These are phyloP conservation scores for Hymenoscyphus repandus DNA, from an alignment of 2,329 filamentous ascomycete genomes.

Conservation along the genomic window DNA sequence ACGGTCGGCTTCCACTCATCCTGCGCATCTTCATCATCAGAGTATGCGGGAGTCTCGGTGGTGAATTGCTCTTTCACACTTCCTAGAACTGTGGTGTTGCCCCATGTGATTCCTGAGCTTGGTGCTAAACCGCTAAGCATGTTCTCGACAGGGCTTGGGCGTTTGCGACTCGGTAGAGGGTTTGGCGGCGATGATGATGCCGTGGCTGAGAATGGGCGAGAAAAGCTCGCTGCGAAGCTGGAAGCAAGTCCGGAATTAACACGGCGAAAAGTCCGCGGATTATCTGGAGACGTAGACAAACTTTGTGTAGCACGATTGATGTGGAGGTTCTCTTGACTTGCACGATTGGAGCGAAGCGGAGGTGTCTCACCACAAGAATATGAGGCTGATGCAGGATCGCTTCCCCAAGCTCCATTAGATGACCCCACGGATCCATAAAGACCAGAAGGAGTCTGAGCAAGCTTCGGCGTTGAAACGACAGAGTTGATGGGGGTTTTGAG, in stretches of 20 bases:
- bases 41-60: slow-evolving; percentile 22
- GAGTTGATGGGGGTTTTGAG: slow-evolving; percentile 50
- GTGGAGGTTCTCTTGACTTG: slow-evolving; percentile 42
- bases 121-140: slow-evolving; percentile 50
- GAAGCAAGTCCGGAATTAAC: slow-evolving; percentile 52
- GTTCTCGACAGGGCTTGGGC: slow-evolving; percentile 57
- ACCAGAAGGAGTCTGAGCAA: slow-evolving; percentile 49
- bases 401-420: slow-evolving; percentile 47
- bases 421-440: slow-evolving; percentile 53
- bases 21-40: slow-evolving; percentile 26
- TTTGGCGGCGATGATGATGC: slow-evolving; percentile 41
- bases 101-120: slow-evolving; percentile 33
- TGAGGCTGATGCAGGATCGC: slow-evolving; percentile 51
- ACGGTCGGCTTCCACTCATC: slow-evolving; percentile 19
- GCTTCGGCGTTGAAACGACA: slow-evolving; percentile 50
- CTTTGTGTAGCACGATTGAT: slow-evolving; percentile 39
- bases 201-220: slow-evolving; percentile 33
- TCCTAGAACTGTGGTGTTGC: slow-evolving; percentile 33
- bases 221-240: slow-evolving; percentile 50
- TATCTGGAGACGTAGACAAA: slow-evolving; percentile 55
- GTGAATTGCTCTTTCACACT: slow-evolving; percentile 31
- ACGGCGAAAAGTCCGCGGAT: slow-evolving; percentile 44
- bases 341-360: slow-evolving; percentile 42
- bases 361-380: slow-evolving; percentile 60
- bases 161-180: slow-evolving; percentile 43